Base-by-base conservation (phyloP, 2,329 filamentous ascomycete species). In the Fusarium aywerte region DNA sequence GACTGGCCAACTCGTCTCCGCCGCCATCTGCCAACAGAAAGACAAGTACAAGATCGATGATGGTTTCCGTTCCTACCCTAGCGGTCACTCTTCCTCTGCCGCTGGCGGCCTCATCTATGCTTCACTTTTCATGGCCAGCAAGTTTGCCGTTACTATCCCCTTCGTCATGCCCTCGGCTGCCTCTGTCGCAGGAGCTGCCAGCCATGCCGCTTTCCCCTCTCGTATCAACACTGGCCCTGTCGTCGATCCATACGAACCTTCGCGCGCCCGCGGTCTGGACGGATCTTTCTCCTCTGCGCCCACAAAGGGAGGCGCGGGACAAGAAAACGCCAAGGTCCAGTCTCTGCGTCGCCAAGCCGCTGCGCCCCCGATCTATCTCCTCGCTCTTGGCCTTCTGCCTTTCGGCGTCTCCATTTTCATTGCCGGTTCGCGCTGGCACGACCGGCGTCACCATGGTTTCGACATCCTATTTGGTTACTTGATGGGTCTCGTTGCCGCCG, bases 381-480 rank as follows among this genome's bases (percentile, higher is more conserved):
- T 97, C 13, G 80, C 90, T 42, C 76, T 95, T 32, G 85, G 88
- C 3, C 81, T 93, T 18, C 78, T 92, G 2, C 94, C 94, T 4
- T 86, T 93, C 67, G 90, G 89, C 57, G 81, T 87, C 2, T 90
- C 93, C 7, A 86, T 93, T 65, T 97, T 93, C 80, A 91, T 97
- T 65, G 85, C 90, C n/a, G 87, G 89, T 27, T 95, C 92, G 2
- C 90, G 95, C 12, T 98, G 90, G 86, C 93, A 90, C 61, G 90
- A 97, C 77, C 96, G 90, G 80, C 89, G 92, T 36, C 95, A 98
- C 77, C 92, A 95, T 76, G 93, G 90, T n/a, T 95, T 97, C 76
- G 95, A 98, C 68, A 92, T 97, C 68, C 80, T 97, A 4, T 92
- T 91, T 65, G 95, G 95, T n/a, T 91, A 90, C 55, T 68, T 91